Conservation (phyloP, 495 filamentous ascomycete genomes). For the Hypoxylon fragiforme region DNA sequence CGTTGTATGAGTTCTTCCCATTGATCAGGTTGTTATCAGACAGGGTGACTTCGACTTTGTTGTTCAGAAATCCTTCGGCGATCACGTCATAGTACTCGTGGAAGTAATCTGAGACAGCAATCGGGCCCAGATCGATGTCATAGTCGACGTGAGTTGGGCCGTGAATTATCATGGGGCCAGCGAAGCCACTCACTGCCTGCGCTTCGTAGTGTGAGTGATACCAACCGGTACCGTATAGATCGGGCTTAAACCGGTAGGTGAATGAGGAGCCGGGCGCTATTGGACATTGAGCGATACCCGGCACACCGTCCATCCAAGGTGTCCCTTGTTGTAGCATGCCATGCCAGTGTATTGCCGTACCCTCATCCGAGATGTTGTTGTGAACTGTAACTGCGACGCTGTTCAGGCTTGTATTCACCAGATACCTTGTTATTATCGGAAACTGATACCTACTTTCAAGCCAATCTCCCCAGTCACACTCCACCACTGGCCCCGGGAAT, state of each 20-base stretch:
- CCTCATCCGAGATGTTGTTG: constrained; percentile 39
- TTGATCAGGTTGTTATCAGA: constrained; percentile 58
- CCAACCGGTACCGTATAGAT: constrained; percentile 60
- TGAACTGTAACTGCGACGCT: constrained; percentile 54
- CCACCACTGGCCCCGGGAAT: constrained; percentile 59
- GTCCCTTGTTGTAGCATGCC: constrained; percentile 39
- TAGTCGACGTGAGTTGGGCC: constrained; percentile 42
- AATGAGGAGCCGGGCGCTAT: constrained; percentile 49
- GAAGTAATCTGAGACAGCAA: constrained; percentile 47
- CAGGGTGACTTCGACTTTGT: constrained; percentile 30
- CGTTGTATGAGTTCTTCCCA: constrained; percentile 52
- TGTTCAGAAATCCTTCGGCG: constrained; percentile 2
- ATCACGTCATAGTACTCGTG: constrained; percentile 38
- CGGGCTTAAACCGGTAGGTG: constrained; percentile 57
- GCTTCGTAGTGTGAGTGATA: constrained; percentile 60
- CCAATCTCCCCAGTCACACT: constrained; percentile 60
- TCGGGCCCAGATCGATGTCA: constrained; percentile 45
- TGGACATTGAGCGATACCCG: constrained; percentile 52
- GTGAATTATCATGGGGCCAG: constrained; percentile 54
- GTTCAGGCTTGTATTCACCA: constrained; percentile 38
- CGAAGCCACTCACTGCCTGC: constrained; percentile 53
- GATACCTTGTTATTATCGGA: constrained; percentile 34
- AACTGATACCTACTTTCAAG: constrained; percentile 45
- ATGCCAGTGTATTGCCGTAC: constrained; percentile 47
- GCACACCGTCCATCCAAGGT: constrained; percentile 50